These are phyloP conservation scores for Lophium mytilinum DNA, from an alignment of 495 filamentous ascomycete species.

Conservation along the genomic window DNA sequence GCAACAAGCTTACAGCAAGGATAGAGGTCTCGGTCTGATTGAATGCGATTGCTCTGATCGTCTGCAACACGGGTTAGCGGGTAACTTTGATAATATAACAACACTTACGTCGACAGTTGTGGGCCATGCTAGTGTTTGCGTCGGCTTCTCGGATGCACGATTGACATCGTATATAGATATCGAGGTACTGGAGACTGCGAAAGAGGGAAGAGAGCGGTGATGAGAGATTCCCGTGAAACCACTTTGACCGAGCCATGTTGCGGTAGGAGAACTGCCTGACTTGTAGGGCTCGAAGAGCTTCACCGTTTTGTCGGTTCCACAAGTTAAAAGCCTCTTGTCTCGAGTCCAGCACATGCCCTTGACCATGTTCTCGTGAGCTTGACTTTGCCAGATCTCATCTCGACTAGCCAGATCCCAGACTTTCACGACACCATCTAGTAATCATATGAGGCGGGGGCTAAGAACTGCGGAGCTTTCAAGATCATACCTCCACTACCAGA, in stretches of 20 bases:
- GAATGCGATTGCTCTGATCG: conserved; percentile 83
- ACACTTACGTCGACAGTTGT: conserved; percentile 55
- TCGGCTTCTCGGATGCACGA: conserved; percentile 59
- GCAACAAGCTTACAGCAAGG: conserved; percentile 41
- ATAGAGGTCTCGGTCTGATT: conserved; percentile 92
- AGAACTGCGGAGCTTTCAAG: no score
- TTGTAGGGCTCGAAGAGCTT: conserved; percentile 90
- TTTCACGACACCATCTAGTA: conserved; percentile 60
- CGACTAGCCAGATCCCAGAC: conserved; percentile 81
- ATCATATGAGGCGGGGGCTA: no score
- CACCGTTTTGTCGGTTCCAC: conserved; percentile 75
- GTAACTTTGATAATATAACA: not conserved
- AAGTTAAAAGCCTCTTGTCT: conserved; percentile 79
- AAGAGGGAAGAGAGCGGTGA: conserved; percentile 64
- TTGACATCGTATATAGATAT: conserved; percentile 85
- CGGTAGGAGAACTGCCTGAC: conserved; percentile 55
- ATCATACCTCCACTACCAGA: conserved; percentile 27
- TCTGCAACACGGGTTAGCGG: conserved; percentile 27
- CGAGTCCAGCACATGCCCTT: conserved; percentile 85
- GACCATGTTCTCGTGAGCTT: conserved; percentile 81
- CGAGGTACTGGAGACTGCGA: conserved; percentile 62
- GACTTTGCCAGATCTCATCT: conserved; percentile 71
- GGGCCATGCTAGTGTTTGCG: conserved; percentile 79
- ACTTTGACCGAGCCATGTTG: conserved; percentile 72
- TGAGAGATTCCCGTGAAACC: conserved; percentile 81